Conservation (phyloP, 1,139 yeast genomes). For the Meyerozyma elateridarum region DNA sequence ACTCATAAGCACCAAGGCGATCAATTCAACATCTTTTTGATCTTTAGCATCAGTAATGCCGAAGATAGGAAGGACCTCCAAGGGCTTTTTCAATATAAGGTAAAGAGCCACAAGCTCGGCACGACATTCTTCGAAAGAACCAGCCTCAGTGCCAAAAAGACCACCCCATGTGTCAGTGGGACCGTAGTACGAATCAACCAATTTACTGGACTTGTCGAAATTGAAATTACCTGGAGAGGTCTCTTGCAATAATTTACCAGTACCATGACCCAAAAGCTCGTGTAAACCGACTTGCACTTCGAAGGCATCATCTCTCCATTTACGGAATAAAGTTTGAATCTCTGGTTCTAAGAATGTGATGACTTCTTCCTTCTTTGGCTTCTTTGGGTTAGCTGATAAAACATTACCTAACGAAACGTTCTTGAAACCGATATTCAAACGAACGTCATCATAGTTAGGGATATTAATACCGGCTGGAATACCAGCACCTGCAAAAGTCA, state of each 20-base stretch:
- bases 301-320: slow-evolving; percentile 76
- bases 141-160: slow-evolving; percentile 74
- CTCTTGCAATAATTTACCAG: slow-evolving; percentile 75
- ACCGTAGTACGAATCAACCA: slow-evolving; percentile 64
- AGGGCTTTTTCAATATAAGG: slow-evolving; percentile 59
- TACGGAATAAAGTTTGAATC: slow-evolving; percentile 55
- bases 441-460: slow-evolving; percentile 86
- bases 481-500: slow-evolving; percentile 86
- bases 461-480: slow-evolving; percentile 91
- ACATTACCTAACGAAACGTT: slow-evolving; percentile 87
- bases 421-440: slow-evolving; percentile 79
- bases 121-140: slow-evolving; percentile 87
- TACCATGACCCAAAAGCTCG: slow-evolving; percentile 88
- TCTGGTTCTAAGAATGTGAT: slow-evolving; percentile 57
- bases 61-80: slow-evolving; percentile 62
- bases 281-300: slow-evolving; percentile 93
- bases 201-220: slow-evolving; percentile 66
- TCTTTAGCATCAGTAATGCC: slow-evolving; percentile 55
- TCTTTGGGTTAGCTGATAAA: slow-evolving; percentile 58
- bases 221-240: slow-evolving; percentile 61
- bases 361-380: slow-evolving; percentile 62
- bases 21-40: slow-evolving; percentile 58
- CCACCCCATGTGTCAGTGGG: slow-evolving; percentile 90
- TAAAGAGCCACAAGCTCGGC: slow-evolving; percentile 88
- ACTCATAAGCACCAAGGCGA: slow-evolving; percentile 77